Evolutionary conservation across 345 rosid genomes (phyloP).

Genomic region (rapeseed (Brassica napus)): DNA sequence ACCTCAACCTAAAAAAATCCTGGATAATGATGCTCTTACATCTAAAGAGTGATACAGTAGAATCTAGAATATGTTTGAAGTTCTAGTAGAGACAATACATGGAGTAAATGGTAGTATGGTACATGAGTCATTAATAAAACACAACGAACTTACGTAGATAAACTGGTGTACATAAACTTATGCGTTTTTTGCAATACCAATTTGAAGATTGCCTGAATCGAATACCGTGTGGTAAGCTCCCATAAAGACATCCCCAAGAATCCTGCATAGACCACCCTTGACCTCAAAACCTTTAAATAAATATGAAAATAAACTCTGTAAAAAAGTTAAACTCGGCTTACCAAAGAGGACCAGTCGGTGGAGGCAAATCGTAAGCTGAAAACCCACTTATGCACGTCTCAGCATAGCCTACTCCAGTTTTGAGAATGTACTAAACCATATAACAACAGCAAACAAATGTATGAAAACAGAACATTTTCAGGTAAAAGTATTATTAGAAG

Average conservation of each 20-base stretch:
- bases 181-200: conserved; percentile 71
- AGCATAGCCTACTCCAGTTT: conserved; percentile 54
- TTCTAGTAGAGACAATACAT: conserved; percentile 1
- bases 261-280: conserved; percentile 45
- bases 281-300: background rate
- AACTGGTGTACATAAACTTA: conserved; percentile 16
- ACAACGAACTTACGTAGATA: background rate
- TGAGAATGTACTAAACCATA: conserved; percentile 62
- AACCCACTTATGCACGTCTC: conserved; percentile 70
- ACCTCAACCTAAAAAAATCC: no score
- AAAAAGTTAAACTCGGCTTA: conserved; percentile 27
- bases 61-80: background rate
- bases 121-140: background rate
- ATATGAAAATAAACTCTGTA: background rate
- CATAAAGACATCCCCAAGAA: conserved; percentile 83
- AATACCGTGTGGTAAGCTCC: conserved; percentile 77
- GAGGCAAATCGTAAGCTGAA: conserved; percentile 60
- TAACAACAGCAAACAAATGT: background rate
- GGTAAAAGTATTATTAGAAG: background rate
- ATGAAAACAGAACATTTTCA: background rate
- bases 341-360: conserved; percentile 77
- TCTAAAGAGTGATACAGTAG: background rate
- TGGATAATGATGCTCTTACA: no score
- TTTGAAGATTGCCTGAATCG: conserved; percentile 54
- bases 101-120: background rate